Evolutionary conservation across 441 rosid genomes (phyloP).

Genomic region (Mallotus repandus): DNA sequence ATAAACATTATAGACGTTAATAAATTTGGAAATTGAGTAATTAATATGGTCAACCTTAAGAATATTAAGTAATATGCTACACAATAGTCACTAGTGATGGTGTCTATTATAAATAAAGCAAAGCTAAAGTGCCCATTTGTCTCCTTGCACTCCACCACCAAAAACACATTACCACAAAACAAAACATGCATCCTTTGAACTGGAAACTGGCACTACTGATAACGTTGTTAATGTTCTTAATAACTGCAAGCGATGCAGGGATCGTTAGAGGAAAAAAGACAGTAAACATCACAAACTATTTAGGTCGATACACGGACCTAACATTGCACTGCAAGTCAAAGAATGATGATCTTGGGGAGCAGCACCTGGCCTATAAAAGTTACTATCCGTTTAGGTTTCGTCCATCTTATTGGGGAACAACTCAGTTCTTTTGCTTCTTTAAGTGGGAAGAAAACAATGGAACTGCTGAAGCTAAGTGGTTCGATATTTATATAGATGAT

Average conservation of each 20-base stretch:
- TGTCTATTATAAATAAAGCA: too few relatives aligned
- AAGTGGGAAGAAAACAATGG: not conserved
- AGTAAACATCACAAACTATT: not conserved
- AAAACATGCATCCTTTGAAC: not conserved
- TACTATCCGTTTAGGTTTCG: not conserved
- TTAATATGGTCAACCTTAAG: too few relatives aligned
- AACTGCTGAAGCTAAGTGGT: not conserved
- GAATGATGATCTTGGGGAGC: not conserved
- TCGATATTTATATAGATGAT: slow-evolving; percentile 5
- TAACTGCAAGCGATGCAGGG: not conserved
- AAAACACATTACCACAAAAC: not conserved
- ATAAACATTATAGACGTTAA: too few relatives aligned
- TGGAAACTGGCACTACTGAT: not conserved
- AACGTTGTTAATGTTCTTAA: not conserved
- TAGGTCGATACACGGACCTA: not conserved
- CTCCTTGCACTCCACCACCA: too few relatives aligned
- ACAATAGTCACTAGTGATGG: too few relatives aligned
- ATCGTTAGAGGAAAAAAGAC: not conserved
- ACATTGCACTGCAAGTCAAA: not conserved
- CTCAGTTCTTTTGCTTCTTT: slow-evolving; percentile 8
- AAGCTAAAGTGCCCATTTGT: too few relatives aligned
- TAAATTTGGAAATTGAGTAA: too few relatives aligned
- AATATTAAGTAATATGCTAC: too few relatives aligned
- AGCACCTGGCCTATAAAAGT: not conserved
- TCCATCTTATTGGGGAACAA: slow-evolving; percentile 8